Evolutionary conservation across 2,329 filamentous ascomycete genomes (phyloP).

Genomic region (Leptographium flavum): DNA sequence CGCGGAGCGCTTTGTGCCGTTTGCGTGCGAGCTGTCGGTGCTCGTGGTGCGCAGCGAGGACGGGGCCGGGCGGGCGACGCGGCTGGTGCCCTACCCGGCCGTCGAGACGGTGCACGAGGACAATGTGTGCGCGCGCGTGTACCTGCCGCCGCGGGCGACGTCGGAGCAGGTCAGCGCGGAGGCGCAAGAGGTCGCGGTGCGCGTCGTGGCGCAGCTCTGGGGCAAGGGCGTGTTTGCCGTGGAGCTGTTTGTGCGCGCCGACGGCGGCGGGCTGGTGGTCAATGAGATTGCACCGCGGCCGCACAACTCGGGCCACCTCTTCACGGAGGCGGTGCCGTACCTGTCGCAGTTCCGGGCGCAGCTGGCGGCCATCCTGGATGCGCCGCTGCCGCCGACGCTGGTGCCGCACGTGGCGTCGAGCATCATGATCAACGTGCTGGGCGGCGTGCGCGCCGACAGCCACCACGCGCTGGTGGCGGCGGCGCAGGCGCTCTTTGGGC

Average conservation of each 20-base stretch:
- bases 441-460: constrained; percentile 49
- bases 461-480: constrained; percentile 38
- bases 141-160: constrained; percentile 61
- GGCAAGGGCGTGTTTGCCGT: constrained; percentile 93
- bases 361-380: constrained; percentile 65
- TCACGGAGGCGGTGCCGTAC: constrained; percentile 78
- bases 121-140: constrained; percentile 80
- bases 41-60: constrained; percentile 90
- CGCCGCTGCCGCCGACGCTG: constrained; percentile 40
- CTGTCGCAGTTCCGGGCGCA: constrained; percentile 88
- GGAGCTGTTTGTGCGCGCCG: constrained; percentile 78
- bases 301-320: constrained; percentile 92
- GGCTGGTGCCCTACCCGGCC: constrained; percentile 61
- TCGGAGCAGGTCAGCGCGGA: constrained; percentile 41
- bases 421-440: constrained; percentile 74
- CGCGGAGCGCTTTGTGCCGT: constrained; percentile 79
- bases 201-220: constrained; percentile 65
- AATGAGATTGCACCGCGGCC: constrained; percentile 74
- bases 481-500: constrained; percentile 27
- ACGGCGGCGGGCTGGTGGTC: constrained; percentile 56
- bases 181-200: constrained; percentile 63
- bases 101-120: constrained; percentile 95
- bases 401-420: constrained; percentile 42
- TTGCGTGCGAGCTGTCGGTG: constrained; percentile 76
- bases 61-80: constrained; percentile 30